Base-by-base conservation (phyloP, 2,329 filamentous ascomycete genomes). In the Bipolaris gigantea region DNA sequence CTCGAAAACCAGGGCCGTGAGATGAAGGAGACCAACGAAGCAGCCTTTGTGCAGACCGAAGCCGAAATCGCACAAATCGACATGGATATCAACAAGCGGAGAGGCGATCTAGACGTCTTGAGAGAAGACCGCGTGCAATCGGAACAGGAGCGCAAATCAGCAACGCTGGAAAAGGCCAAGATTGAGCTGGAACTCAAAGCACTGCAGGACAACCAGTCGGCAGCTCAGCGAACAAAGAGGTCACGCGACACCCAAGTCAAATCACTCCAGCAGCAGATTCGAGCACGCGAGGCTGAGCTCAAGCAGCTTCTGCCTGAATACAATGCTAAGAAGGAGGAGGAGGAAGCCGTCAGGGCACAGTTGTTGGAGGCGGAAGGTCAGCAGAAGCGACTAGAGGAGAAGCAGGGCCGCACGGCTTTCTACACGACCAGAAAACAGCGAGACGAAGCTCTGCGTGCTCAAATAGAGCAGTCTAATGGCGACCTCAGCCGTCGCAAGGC, bases 361-460 rank as follows among this genome's bases (percentile, higher is more conserved):
- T 81, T 97, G 10, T 88, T 92, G 42, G 81, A 89, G 45, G 89
- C 89, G 0, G 89, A 95, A 66, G 87, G 87, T 7, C 83, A 84
- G 5, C 83, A 90, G 38, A 86, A 89, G 60, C 87, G 92, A 34
- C 83, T 99, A 7, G 90, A 96, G 69, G 90, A 89, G 46, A 99
- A 99, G 74, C 93, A 99, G 75, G 91, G 89, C 39, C 88, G 93
- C 41, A 92, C 89, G 61, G 88, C 89, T 16, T 89, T 91, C 58
- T 99, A 96, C 75, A 89, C 83, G 69, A 95, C 86, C 73, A 96
- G 96, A 78, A 83, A 85, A 8, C 91, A 97, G 71, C 87, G 95
- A 39, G 93, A 99, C 73, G 83, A 85, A 33, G 97, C 85, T 81
- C 79, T 99, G 45, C 85, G 85, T 56, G 83, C 85, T 57, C 89